A percentile compares a stretch with the other conserved stretches of the same genome.
Conservation (phyloP, 2,329 filamentous ascomycete genomes). For the Fonsecaea pedrosoi region DNA sequence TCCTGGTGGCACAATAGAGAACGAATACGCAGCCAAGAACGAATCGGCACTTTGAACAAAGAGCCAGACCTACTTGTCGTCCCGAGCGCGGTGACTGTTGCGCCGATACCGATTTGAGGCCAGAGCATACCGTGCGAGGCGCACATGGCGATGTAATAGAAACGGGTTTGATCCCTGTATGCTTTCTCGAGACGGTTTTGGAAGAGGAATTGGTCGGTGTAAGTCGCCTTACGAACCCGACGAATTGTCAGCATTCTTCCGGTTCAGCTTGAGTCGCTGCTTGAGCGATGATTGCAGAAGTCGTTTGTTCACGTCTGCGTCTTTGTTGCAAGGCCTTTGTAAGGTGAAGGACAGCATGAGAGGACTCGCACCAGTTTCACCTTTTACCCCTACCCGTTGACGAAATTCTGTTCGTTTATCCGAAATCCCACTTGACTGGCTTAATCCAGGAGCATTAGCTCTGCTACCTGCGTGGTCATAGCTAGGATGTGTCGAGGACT, state of each 20-base stretch:
- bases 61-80: background rate
- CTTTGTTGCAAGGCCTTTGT: background rate
- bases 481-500: background rate
- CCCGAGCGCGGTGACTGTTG: conserved; percentile 20
- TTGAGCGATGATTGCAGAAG: background rate
- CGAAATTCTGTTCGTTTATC: background rate
- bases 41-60: background rate
- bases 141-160: conserved; percentile 18
- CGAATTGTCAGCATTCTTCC: background rate
- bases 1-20: background rate
- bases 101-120: conserved; percentile 25
- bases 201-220: background rate
- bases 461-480: background rate
- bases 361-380: background rate
- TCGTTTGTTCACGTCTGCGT: background rate
- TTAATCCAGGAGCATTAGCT: background rate
- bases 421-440: background rate
- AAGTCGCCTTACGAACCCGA: background rate
- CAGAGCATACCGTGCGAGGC: conserved; percentile 23
- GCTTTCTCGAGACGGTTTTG: conserved; percentile 12
- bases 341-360: background rate
- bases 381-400: background rate
- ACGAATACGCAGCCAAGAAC: too few relatives aligned
- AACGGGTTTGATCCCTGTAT: conserved; percentile 8
- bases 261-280: background rate